phyloP scores from a whole-genome alignment of 2,329 filamentous ascomycete genomes.

The Trichoderma koningiopsis region DNA sequence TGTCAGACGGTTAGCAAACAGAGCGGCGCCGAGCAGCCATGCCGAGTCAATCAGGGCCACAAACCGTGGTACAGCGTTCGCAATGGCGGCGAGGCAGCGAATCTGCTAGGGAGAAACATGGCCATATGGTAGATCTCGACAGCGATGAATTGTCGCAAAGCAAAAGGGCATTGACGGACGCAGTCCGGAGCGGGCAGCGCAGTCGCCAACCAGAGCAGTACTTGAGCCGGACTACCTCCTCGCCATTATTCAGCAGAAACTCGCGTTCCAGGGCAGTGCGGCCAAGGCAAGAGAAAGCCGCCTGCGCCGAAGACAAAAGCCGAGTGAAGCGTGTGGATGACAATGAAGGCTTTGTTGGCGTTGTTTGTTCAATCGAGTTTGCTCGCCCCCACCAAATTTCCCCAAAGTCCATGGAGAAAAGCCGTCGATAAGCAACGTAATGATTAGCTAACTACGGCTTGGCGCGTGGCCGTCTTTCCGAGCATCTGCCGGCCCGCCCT shows the following conservation, averaged over 20 bases:
- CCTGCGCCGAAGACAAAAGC: slow-evolving; percentile 4
- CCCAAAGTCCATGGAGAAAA: not conserved
- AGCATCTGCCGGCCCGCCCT: slow-evolving; percentile 27
- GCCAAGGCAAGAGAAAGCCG: not conserved
- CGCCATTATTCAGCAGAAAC: slow-evolving; percentile 8
- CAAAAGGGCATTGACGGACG: not conserved
- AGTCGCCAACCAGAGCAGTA: slow-evolving; percentile 15
- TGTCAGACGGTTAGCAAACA: slow-evolving; percentile 1
- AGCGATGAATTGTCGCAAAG: slow-evolving; percentile 22
- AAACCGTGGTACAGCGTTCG: slow-evolving; percentile 26
- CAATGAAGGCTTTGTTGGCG: slow-evolving; percentile 4
- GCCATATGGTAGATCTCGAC: slow-evolving; percentile 26
- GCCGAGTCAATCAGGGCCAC: not conserved
- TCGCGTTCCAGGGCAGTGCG: not conserved
- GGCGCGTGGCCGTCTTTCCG: not conserved
- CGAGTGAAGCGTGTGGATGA: not conserved
- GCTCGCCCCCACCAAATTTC: slow-evolving; percentile 8
- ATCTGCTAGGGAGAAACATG: slow-evolving; percentile 28
- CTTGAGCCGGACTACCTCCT: slow-evolving; percentile 7
- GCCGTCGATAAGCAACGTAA: slow-evolving; percentile 12
- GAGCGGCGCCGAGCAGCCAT: not conserved
- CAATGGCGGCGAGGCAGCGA: slow-evolving; percentile 29
- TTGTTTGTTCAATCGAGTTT: slow-evolving; percentile 1
- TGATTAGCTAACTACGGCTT: slow-evolving; percentile 13
- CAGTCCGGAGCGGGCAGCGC: slow-evolving; percentile 18